A percentile compares a stretch with the other conserved stretches of the same genome.
These are phyloP conservation scores for Bertia moriformis DNA, from an alignment of 2,329 filamentous ascomycete species.

Conservation along the genomic window DNA sequence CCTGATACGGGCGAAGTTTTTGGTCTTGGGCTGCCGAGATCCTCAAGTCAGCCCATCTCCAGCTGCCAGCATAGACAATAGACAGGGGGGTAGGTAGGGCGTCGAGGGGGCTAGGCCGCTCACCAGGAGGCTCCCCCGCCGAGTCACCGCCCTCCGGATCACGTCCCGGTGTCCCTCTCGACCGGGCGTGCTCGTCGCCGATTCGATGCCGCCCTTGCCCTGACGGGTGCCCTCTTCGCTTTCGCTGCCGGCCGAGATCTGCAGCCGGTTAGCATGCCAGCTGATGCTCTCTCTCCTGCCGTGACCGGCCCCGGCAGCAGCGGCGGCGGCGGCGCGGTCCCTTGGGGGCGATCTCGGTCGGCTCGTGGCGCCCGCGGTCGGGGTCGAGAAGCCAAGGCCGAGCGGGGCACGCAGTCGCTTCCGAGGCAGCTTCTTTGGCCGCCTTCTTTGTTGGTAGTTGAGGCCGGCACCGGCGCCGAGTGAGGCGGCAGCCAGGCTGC, in stretches of 20 bases:
- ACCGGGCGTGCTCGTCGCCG: conserved; percentile 8
- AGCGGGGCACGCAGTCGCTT: neutral
- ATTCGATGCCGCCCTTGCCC: conserved; percentile 2
- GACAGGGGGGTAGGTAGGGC: too few species aligned
- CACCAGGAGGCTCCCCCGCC: conserved; percentile 44
- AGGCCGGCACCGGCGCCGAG: conserved; percentile 44
- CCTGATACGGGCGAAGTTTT: conserved; percentile 83
- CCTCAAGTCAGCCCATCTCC: neutral
- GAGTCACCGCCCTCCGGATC: conserved; percentile 42
- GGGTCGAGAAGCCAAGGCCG: neutral
- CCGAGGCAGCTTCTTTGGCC: conserved; percentile 49
- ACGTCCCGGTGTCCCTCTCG: conserved; percentile 36
- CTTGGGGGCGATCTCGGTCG: conserved; percentile 46
- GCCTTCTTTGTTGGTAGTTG: conserved; percentile 55
- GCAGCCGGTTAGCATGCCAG: conserved; percentile 42
- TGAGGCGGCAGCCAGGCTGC: conserved; percentile 38
- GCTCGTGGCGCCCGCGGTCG: neutral
- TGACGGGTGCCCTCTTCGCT: conserved; percentile 32
- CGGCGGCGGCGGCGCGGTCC: conserved; percentile 27
- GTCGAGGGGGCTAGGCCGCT: too few species aligned
- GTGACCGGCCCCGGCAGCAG: conserved; percentile 25
- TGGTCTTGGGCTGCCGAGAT: conserved; percentile 67
- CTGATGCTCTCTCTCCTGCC: conserved; percentile 50
- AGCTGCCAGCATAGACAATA: neutral
- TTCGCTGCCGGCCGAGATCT: conserved; percentile 50